These are phyloP conservation scores for Suillus placidus DNA, from an alignment of 768 basidiomycete species.

Conservation along the genomic window DNA sequence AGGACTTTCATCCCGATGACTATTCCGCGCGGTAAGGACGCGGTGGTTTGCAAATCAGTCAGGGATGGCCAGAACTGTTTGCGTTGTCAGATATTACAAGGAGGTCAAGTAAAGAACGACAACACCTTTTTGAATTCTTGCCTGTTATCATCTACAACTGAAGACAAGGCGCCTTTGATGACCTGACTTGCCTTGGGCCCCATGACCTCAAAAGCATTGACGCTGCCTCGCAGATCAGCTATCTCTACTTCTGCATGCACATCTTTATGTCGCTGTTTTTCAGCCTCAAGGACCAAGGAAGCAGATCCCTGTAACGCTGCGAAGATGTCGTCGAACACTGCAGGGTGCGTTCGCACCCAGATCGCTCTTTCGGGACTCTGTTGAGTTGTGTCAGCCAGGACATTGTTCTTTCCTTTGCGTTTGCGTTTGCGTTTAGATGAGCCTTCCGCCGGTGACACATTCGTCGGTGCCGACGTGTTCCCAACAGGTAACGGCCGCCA, in stretches of 20 bases:
- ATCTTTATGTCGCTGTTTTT: conserved; percentile 26
- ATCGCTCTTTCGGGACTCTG: conserved; percentile 42
- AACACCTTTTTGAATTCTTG: conserved; percentile 62
- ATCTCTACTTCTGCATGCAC: conserved; percentile 55
- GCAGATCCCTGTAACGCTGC: conserved; percentile 52
- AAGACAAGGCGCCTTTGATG: conserved; percentile 61
- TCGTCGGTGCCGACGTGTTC: neutral
- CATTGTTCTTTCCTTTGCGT: conserved; percentile 27
- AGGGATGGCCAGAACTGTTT: conserved; percentile 58
- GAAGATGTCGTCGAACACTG: conserved; percentile 61
- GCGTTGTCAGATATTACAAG: conserved; percentile 5
- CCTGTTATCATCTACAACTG: conserved; percentile 49
- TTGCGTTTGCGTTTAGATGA: conserved; percentile 21
- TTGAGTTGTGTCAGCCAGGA: conserved; percentile 11
- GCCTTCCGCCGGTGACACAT: conserved; percentile 10
- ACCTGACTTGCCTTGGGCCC: conserved; percentile 84
- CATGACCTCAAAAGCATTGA: conserved; percentile 87
- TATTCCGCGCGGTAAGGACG: conserved; percentile 71
- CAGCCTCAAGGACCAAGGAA: conserved; percentile 49
- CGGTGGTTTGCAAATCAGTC: conserved; percentile 61
- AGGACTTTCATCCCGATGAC: conserved; percentile 76
- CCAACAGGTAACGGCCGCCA: conserved; percentile 56
- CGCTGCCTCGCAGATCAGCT: conserved; percentile 65
- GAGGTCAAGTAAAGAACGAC: neutral
- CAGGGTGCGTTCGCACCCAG: conserved; percentile 84